Evolutionary conservation across 2,329 filamentous ascomycete genomes (phyloP).

Genomic region (Fonsecaea monophora): DNA sequence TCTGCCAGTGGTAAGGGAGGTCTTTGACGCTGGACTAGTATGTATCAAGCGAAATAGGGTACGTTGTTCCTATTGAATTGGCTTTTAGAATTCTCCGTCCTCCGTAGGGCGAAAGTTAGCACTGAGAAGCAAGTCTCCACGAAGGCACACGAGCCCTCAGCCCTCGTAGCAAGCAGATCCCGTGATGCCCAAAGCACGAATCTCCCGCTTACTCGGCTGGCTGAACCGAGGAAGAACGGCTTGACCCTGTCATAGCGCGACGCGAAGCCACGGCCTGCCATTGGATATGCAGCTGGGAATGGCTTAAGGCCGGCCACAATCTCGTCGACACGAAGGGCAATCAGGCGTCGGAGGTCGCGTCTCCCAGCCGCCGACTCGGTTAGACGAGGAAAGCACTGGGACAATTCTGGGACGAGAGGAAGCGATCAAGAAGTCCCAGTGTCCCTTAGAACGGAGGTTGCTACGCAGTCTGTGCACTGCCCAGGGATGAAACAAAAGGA

Average conservation of each 20-base stretch:
- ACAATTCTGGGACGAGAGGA: neutral
- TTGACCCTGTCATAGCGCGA: neutral
- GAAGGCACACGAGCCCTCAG: too few species aligned
- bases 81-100: neutral
- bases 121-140: neutral
- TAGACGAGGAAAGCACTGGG: neutral
- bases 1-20: neutral
- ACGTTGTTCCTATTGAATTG: neutral
- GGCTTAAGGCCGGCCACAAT: neutral
- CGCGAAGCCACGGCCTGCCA: neutral
- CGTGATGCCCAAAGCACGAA: neutral
- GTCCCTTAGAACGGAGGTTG: neutral
- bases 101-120: neutral
- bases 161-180: neutral
- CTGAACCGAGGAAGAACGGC: neutral
- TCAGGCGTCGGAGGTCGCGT: neutral
- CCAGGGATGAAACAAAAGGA: neutral
- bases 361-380: neutral
- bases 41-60: neutral
- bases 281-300: neutral
- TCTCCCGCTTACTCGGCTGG: neutral
- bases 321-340: neutral
- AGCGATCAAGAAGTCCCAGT: neutral
- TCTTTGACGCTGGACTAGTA: neutral
- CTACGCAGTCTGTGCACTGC: neutral